These are phyloP conservation scores for Neofusicoccum cordaticola DNA, from an alignment of 2,329 filamentous ascomycete species.

Conservation along the genomic window DNA sequence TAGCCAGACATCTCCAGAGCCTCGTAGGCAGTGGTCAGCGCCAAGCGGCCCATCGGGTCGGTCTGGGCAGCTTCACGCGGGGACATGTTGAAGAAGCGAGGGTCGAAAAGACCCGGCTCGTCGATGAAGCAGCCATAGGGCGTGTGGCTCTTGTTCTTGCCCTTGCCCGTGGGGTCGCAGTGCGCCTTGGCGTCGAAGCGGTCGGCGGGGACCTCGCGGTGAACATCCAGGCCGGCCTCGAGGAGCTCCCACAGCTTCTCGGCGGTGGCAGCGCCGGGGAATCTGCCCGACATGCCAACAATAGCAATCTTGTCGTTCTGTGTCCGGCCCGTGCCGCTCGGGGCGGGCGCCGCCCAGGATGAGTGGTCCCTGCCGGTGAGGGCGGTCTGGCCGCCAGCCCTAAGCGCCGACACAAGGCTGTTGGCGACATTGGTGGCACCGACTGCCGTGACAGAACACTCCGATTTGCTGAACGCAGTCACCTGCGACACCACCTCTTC, in stretches of 20 bases:
- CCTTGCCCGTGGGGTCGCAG: constrained; percentile 54
- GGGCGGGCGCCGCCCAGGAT: constrained; percentile 38
- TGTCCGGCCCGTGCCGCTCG: constrained; percentile 39
- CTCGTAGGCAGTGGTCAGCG: constrained; percentile 23
- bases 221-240: constrained; percentile 71
- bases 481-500: constrained; percentile 49
- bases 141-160: constrained; percentile 21
- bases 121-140: constrained; percentile 29
- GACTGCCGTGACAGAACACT: constrained; percentile 48
- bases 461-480: constrained; percentile 38
- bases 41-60: constrained; percentile 22
- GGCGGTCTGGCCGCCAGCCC: constrained; percentile 48
- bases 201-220: constrained; percentile 64
- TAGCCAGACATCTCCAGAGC: constrained; percentile 23
- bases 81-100: constrained; percentile 24
- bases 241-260: constrained; percentile 75
- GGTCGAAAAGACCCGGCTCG: constrained; percentile 23
- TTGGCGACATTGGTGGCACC: constrained; percentile 55
- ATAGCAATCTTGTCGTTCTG: constrained; percentile 74
- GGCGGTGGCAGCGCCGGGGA: constrained; percentile 68
- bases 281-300: constrained; percentile 77
- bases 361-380: constrained; percentile 45
- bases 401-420: constrained; percentile 54
- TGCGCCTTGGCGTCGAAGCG: constrained; percentile 73
- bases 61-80: constrained; percentile 23